A percentile compares a stretch with the other conserved stretches of the same genome.
These are phyloP conservation scores for Umbelopsis vinacea DNA, from an alignment of 192 early-diverging fungal species.

Conservation along the genomic window DNA sequence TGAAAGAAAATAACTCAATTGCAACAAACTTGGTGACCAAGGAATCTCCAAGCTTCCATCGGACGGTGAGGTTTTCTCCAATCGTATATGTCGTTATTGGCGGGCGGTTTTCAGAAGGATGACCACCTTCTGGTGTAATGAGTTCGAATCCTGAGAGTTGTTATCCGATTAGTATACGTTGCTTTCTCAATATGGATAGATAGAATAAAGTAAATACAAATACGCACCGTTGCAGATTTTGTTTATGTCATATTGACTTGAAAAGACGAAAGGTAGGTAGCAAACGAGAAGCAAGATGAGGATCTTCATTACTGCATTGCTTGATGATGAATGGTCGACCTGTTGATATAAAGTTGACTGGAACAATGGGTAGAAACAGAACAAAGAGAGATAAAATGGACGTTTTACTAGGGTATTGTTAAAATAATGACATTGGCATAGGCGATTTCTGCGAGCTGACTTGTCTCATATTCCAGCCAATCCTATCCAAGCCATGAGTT, in stretches of 20 bases:
- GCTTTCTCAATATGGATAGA: not conserved
- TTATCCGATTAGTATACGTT: not conserved
- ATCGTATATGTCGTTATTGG: not conserved
- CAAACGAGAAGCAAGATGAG: not conserved
- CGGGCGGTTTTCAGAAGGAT: not conserved
- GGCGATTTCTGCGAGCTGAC: too few species aligned
- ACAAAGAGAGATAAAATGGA: too few species aligned
- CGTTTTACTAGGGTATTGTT: too few species aligned
- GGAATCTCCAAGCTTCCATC: not conserved
- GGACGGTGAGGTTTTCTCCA: not conserved
- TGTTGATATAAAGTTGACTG: too few species aligned
- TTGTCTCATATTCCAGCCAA: too few species aligned
- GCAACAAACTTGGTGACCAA: not conserved
- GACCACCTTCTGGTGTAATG: not conserved
- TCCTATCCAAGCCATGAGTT: not conserved
- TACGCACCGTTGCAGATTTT: not conserved
- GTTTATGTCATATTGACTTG: not conserved
- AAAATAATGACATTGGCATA: too few species aligned
- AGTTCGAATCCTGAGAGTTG: not conserved
- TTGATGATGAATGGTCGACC: too few species aligned
- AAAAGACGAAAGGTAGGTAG: not conserved
- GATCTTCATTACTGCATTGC: not conserved
- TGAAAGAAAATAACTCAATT: not conserved
- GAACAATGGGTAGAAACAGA: too few species aligned
- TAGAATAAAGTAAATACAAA: not conserved